Evolutionary conservation across 2,329 filamentous ascomycete genomes (phyloP).

Genomic region (Dactylellina leptospora): DNA sequence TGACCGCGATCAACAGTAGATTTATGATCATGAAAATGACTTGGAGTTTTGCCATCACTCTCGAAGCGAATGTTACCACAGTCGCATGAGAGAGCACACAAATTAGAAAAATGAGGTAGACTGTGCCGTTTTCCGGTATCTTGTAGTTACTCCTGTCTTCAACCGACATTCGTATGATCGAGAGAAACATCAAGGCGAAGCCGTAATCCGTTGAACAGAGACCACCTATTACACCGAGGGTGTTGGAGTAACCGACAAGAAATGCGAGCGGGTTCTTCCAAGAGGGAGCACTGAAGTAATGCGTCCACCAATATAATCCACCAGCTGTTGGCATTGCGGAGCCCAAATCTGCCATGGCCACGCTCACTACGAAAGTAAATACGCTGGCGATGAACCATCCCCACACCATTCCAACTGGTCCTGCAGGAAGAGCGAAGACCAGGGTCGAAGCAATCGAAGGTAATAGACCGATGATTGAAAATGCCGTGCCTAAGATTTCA

Average conservation of each 20-base stretch:
- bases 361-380: conserved; percentile 69
- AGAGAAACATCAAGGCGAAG: conserved; percentile 68
- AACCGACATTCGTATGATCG: conserved; percentile 63
- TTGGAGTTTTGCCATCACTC: conserved; percentile 69
- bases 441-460: conserved; percentile 69
- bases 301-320: conserved; percentile 70
- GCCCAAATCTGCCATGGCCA: conserved; percentile 66
- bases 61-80: conserved; percentile 65
- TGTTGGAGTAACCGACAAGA: conserved; percentile 46
- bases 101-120: conserved; percentile 69
- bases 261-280: conserved; percentile 65
- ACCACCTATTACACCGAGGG: conserved; percentile 65
- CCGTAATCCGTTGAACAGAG: conserved; percentile 70
- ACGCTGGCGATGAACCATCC: conserved; percentile 68
- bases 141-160: conserved; percentile 66
- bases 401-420: conserved; percentile 71
- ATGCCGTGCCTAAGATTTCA: conserved; percentile 70
- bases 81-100: conserved; percentile 67
- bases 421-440: conserved; percentile 68
- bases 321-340: conserved; percentile 58
- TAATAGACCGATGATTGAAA: conserved; percentile 70
- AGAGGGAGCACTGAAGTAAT: conserved; percentile 67
- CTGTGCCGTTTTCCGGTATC: conserved; percentile 65
- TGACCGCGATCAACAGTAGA: conserved; percentile 66
- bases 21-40: conserved; percentile 68